phyloP scores from a whole-genome alignment of 805 yeast genomes.

The Yamadazyma sp. region DNA sequence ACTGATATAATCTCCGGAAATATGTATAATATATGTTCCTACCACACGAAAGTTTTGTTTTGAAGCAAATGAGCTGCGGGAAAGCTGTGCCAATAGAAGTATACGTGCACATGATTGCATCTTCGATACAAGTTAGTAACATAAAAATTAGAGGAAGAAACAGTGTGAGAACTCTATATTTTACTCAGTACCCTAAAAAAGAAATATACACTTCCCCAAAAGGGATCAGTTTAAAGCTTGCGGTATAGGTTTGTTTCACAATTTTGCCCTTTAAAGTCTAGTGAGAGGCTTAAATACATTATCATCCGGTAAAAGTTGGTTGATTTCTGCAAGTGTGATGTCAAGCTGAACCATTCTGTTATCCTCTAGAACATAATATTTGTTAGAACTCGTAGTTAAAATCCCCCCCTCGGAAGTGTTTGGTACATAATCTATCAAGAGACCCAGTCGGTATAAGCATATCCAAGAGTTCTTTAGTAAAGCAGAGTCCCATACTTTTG shows the following conservation, averaged over 20 bases:
- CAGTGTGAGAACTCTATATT: too few relatives aligned
- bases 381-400: constrained; percentile 26
- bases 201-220: background rate
- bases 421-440: constrained; percentile 49
- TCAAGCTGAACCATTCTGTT: constrained; percentile 53
- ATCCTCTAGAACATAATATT: constrained; percentile 39
- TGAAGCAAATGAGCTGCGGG: too few relatives aligned
- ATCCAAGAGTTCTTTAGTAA: constrained; percentile 77
- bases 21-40: too few relatives aligned
- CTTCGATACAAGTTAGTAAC: too few relatives aligned
- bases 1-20: too few relatives aligned
- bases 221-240: background rate
- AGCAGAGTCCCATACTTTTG: constrained; percentile 58
- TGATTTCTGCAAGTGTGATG: constrained; percentile 51
- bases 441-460: constrained; percentile 52
- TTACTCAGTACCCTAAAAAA: too few relatives aligned
- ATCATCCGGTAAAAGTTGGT: constrained; percentile 25
- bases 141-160: too few relatives aligned
- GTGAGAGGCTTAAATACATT: constrained; percentile 10
- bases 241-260: constrained; percentile 1
- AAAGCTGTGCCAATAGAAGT: too few relatives aligned
- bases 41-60: too few relatives aligned
- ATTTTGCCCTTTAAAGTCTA: constrained; percentile 1
- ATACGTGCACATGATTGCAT: too few relatives aligned
- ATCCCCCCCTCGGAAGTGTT: constrained; percentile 42